Conservation (phyloP, 2,329 filamentous ascomycete genomes). For the Myriosclerotinia scirpicola region DNA sequence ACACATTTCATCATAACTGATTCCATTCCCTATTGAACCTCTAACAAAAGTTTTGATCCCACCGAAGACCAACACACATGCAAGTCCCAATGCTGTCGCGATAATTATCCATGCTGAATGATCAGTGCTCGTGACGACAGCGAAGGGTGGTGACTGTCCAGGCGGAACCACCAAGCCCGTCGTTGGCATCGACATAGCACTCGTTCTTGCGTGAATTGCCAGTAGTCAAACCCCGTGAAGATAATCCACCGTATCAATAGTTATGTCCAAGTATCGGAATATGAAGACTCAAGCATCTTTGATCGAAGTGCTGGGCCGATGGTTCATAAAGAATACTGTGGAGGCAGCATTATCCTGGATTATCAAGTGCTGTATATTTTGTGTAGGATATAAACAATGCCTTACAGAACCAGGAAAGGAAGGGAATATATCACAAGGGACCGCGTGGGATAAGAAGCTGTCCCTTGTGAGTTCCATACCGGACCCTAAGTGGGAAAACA, state of each 20-base stretch:
- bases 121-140: constrained; percentile 27
- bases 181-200: constrained; percentile 12
- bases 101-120: constrained; percentile 29
- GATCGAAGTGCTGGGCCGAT: constrained; percentile 12
- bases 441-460: constrained; percentile 4
- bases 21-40: background rate
- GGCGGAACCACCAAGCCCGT: constrained; percentile 20
- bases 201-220: background rate
- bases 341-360: background rate
- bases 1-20: constrained; percentile 23
- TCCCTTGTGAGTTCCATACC: background rate
- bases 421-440: background rate
- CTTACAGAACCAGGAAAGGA: background rate
- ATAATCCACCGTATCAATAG: background rate
- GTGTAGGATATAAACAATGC: background rate
- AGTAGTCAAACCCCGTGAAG: background rate
- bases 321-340: constrained; percentile 11
- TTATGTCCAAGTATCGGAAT: constrained; percentile 3
- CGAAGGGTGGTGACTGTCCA: constrained; percentile 24
- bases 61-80: constrained; percentile 24
- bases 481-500: background rate
- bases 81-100: constrained; percentile 24
- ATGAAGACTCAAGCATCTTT: constrained; percentile 1
- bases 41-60: constrained; percentile 23
- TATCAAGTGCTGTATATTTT: constrained; percentile 6